These are phyloP conservation scores for Trichoderma koningiopsis DNA, from an alignment of 2,329 filamentous ascomycete species.

Conservation along the genomic window DNA sequence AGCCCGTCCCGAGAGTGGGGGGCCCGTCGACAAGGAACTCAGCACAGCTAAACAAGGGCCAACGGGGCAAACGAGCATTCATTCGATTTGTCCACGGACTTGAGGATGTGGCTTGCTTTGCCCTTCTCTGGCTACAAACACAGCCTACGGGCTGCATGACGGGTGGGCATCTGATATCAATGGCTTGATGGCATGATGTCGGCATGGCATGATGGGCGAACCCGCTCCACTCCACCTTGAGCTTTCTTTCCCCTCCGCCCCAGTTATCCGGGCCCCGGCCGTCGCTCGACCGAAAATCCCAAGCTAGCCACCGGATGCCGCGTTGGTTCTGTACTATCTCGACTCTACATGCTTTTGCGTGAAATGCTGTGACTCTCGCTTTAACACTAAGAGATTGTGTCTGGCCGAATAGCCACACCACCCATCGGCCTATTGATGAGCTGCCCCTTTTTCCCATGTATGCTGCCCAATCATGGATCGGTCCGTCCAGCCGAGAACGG, in stretches of 20 bases:
- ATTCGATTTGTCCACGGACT: background rate
- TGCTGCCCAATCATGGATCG: slow-evolving; percentile 3
- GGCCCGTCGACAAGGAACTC: background rate
- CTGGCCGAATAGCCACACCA: background rate
- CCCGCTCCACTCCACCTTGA: background rate
- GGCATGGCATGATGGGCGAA: background rate
- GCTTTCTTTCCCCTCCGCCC: background rate
- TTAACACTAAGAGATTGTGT: background rate
- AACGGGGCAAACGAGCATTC: background rate
- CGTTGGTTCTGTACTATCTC: background rate
- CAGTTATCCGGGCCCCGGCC: background rate
- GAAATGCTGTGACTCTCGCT: background rate
- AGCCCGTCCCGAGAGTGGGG: background rate
- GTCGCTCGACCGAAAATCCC: background rate
- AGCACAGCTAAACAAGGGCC: background rate
- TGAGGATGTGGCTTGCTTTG: slow-evolving; percentile 12
- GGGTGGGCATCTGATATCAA: slow-evolving; percentile 7
- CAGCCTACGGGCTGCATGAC: background rate
- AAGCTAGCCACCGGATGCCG: background rate
- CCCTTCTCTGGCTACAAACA: background rate
- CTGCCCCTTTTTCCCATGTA: background rate
- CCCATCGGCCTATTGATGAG: background rate
- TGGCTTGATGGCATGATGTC: slow-evolving; percentile 12
- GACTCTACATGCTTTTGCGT: background rate
- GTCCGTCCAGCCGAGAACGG: slow-evolving; percentile 6